Evolutionary conservation across 2,329 filamentous ascomycete species (phyloP).

Genomic region (Aspergillus aculeatus): DNA sequence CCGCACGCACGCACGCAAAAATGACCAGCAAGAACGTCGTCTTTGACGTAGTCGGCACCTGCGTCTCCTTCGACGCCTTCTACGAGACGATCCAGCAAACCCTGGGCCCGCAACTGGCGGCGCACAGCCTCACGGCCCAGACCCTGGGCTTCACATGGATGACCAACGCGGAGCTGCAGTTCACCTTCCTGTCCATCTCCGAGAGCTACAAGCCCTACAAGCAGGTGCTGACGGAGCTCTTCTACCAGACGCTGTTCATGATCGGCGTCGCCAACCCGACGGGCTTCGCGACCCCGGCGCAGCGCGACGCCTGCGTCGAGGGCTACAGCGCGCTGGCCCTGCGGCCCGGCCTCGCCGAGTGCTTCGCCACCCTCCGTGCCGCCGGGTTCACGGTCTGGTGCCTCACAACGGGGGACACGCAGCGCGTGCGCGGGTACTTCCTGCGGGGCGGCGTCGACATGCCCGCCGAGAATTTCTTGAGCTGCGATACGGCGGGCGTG

Average conservation of each 20-base stretch:
- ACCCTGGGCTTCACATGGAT: slow-evolving; percentile 48
- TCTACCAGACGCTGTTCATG: slow-evolving; percentile 46
- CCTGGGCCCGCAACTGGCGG: slow-evolving; percentile 38
- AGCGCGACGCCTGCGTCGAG: slow-evolving; percentile 39
- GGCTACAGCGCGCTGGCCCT: slow-evolving; percentile 37
- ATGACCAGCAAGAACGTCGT: slow-evolving; percentile 44
- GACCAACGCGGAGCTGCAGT: slow-evolving; percentile 46
- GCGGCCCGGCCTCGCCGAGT: slow-evolving; percentile 37
- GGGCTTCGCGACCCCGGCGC: slow-evolving; percentile 38
- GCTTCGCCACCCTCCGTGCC: slow-evolving; percentile 43
- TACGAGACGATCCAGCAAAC: slow-evolving; percentile 37
- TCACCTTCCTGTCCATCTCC: slow-evolving; percentile 46
- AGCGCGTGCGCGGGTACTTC: slow-evolving; percentile 55
- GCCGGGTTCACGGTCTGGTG: slow-evolving; percentile 55
- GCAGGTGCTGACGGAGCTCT: slow-evolving; percentile 40
- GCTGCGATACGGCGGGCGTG: slow-evolving; percentile 50
- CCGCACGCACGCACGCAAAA: background rate
- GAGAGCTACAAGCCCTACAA: slow-evolving; percentile 43
- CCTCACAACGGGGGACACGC: slow-evolving; percentile 53
- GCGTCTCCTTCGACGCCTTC: slow-evolving; percentile 46
- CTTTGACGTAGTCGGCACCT: slow-evolving; percentile 54
- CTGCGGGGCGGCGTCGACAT: slow-evolving; percentile 50
- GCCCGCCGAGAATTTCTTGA: slow-evolving; percentile 52
- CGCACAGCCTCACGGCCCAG: slow-evolving; percentile 35
- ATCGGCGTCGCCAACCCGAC: slow-evolving; percentile 42